Conservation (phyloP, 768 basidiomycete genomes). For the Trametes sanguinea region DNA sequence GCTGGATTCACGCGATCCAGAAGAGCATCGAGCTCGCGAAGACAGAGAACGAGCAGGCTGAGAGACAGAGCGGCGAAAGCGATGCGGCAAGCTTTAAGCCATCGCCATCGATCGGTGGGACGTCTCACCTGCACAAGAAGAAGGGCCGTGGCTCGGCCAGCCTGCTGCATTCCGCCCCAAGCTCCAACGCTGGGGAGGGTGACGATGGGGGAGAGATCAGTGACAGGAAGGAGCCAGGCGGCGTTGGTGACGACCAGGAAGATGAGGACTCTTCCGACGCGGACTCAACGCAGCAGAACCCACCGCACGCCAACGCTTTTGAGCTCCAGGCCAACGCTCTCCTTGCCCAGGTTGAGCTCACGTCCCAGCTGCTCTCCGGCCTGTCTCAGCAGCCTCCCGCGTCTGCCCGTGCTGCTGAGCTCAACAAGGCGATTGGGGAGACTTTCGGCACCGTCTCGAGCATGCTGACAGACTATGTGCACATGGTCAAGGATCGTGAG, state of each 20-base stretch:
- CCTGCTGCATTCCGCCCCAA: constrained; percentile 15
- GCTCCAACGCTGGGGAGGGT: constrained; percentile 32
- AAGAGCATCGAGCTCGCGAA: constrained; percentile 74
- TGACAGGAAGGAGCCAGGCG: constrained; percentile 27
- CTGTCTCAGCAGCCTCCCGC: constrained; percentile 37
- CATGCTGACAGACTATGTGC: constrained; percentile 65
- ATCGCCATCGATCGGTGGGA: constrained; percentile 14
- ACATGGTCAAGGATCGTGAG: constrained; percentile 78
- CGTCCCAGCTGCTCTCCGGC: constrained; percentile 60
- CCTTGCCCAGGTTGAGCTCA: constrained; percentile 78
- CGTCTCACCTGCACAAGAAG: constrained; percentile 2
- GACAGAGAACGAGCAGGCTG: constrained; percentile 36
- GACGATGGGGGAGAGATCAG: constrained; percentile 16
- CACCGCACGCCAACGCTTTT: constrained; percentile 61
- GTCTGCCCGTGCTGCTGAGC: constrained; percentile 21
- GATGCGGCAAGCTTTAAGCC: constrained; percentile 37
- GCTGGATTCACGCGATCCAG: constrained; percentile 80
- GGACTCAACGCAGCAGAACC: constrained; percentile 41
- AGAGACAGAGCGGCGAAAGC: constrained; percentile 50
- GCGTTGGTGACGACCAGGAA: constrained; percentile 31
- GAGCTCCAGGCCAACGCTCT: constrained; percentile 70
- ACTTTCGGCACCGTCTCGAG: constrained; percentile 57
- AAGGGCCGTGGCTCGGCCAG: constrained; percentile 9
- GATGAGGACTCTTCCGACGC: constrained; percentile 47
- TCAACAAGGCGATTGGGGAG: constrained; percentile 36